These are phyloP conservation scores for Nelumbo lutea DNA, from an alignment of 164 flowering plant species.

Conservation along the genomic window DNA sequence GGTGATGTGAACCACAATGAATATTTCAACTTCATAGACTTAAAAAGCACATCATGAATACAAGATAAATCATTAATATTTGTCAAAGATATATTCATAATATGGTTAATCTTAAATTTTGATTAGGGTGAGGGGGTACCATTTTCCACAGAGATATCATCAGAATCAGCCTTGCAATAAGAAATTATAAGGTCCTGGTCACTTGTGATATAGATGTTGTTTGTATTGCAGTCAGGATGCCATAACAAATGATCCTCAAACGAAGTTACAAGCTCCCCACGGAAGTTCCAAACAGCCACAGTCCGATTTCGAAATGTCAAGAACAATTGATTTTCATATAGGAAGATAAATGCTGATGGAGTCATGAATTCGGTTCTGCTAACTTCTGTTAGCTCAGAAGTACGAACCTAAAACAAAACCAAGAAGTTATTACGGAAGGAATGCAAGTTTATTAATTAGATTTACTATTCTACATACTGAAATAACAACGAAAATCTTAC, in stretches of 20 bases:
- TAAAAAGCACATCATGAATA: too few species aligned
- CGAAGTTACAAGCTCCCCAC: conserved; percentile 92
- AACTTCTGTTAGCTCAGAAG: conserved; percentile 74
- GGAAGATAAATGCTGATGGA: conserved; percentile 95
- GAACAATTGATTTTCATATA: conserved; percentile 94
- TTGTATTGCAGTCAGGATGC: conserved; percentile 99
- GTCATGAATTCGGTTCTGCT: conserved; percentile 89
- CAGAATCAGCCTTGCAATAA: conserved; percentile 93
- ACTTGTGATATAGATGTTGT: conserved; percentile 96
- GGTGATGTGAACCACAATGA: too few species aligned
- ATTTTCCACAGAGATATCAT: conserved; percentile 62
- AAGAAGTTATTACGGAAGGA: neutral
- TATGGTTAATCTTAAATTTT: too few species aligned
- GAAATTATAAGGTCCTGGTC: conserved; percentile 99
- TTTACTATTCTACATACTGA: neutral
- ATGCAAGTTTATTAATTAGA: neutral
- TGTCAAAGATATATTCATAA: too few species aligned
- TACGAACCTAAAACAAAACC: conserved; percentile 55
- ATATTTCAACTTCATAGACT: too few species aligned
- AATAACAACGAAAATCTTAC: conserved; percentile 12
- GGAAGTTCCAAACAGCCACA: conserved; percentile 99
- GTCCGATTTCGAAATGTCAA: conserved; percentile 85
- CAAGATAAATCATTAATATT: too few species aligned
- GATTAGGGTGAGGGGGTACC: conserved; percentile 31
- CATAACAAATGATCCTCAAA: conserved; percentile 96